Evolutionary conservation across 83 land plant genomes (phyloP).

Genomic region (Thuja plicata): DNA sequence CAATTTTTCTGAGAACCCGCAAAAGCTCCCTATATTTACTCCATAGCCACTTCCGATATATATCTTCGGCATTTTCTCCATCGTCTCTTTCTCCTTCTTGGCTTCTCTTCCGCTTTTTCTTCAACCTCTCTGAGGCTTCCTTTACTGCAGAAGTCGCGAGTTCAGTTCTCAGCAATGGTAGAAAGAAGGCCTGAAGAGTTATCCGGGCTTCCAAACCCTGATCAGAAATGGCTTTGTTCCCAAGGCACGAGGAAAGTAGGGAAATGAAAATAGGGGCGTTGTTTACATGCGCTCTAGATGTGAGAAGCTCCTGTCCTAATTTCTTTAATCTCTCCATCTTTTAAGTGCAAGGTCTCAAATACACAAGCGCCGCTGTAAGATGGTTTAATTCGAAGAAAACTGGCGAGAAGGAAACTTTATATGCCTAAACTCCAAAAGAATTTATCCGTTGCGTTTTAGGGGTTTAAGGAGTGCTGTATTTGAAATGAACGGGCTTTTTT

Average conservation of each 20-base stretch:
- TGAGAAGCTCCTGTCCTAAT: slow-evolving; percentile 70
- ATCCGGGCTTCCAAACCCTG: slow-evolving; percentile 58
- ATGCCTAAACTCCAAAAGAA: too few relatives aligned
- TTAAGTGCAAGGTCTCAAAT: too few relatives aligned
- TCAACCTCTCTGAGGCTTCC: background rate
- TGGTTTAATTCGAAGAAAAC: too few relatives aligned
- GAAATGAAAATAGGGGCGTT: slow-evolving; percentile 75
- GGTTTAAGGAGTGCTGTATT: too few relatives aligned
- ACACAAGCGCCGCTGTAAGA: too few relatives aligned
- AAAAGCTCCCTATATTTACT: slow-evolving; percentile 69
- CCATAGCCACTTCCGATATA: slow-evolving; percentile 71
- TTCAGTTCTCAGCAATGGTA: slow-evolving; percentile 43
- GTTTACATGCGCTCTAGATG: slow-evolving; percentile 78
- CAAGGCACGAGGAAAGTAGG: slow-evolving; percentile 28
- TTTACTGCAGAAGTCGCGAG: slow-evolving; percentile 24
- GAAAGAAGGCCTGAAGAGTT: slow-evolving; percentile 83
- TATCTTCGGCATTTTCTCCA: slow-evolving; percentile 50
- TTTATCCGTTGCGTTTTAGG: too few relatives aligned
- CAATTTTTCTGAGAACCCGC: slow-evolving; percentile 32
- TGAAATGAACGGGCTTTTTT: too few relatives aligned
- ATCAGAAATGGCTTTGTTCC: background rate
- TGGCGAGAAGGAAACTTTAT: too few relatives aligned
- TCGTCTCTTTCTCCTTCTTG: slow-evolving; percentile 5
- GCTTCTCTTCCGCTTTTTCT: background rate
- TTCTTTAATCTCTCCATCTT: too few relatives aligned